These are phyloP conservation scores for Paramecium biaurelia DNA, from an alignment of 73 alveolate species.

Conservation along the genomic window DNA sequence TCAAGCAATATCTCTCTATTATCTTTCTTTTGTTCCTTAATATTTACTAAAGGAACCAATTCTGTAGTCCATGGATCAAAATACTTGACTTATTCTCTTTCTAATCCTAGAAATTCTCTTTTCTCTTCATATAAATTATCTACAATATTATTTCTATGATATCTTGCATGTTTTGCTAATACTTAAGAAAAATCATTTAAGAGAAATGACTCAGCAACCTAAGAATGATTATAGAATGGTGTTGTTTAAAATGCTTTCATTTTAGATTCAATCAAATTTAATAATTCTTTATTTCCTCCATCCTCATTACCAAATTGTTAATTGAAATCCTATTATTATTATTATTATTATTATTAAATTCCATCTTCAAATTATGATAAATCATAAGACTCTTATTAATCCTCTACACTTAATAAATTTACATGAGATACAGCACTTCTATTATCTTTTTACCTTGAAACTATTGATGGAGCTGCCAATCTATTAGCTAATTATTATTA, in stretches of 20 bases:
- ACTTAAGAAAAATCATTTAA: slow-evolving; percentile 26
- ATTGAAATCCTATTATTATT: not conserved
- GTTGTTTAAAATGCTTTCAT: slow-evolving; percentile 24
- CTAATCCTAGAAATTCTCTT: not conserved
- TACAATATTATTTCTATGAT: slow-evolving; percentile 23
- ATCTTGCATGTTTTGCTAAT: not conserved
- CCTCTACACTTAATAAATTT: not conserved
- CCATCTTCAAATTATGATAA: not conserved
- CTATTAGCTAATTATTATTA: not conserved
- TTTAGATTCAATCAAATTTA: not conserved
- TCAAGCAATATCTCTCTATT: not conserved
- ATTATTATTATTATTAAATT: not conserved
- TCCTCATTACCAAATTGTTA: not conserved
- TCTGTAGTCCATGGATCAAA: slow-evolving; percentile 31
- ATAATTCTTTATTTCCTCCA: not conserved
- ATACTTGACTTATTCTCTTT: slow-evolving; percentile 15
- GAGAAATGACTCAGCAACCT: not conserved
- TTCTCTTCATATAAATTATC: slow-evolving; percentile 13
- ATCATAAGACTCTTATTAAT: not conserved
- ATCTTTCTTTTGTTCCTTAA: not conserved
- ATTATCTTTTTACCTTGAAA: slow-evolving; percentile 9
- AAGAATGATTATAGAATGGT: not conserved
- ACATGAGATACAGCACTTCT: slow-evolving; percentile 10
- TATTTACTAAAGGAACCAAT: not conserved
- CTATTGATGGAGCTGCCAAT: slow-evolving; percentile 28